These are phyloP conservation scores for Fraxinus latifolia DNA, from an alignment of 305 asterid genomes.

Conservation along the genomic window DNA sequence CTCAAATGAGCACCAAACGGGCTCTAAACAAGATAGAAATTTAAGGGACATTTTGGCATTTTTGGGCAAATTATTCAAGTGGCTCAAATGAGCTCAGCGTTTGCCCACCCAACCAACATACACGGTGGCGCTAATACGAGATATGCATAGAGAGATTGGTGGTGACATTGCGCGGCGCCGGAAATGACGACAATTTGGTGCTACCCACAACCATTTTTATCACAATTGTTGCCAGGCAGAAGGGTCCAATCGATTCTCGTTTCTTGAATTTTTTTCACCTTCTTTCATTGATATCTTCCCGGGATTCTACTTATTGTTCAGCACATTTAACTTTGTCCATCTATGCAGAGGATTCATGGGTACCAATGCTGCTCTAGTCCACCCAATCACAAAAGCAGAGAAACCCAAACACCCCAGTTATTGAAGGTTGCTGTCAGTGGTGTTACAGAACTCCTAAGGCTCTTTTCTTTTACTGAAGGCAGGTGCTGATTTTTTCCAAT, in stretches of 20 bases:
- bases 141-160: not conserved
- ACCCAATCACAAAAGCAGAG: slow-evolving; percentile 33
- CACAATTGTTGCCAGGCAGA: not conserved
- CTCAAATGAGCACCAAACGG: too few relatives aligned
- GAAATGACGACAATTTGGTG: slow-evolving; percentile 29
- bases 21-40: not conserved
- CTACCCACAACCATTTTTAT: slow-evolving; percentile 7
- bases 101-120: not conserved
- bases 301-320: not conserved
- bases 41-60: not conserved
- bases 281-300: not conserved
- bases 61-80: not conserved
- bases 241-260: not conserved
- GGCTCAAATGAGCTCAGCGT: not conserved
- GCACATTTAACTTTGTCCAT: not conserved
- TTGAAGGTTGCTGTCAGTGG: slow-evolving; percentile 61
- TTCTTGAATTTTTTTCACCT: not conserved
- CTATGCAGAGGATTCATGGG: slow-evolving; percentile 24
- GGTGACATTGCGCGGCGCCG: not conserved
- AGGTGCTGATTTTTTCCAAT: slow-evolving; percentile 25
- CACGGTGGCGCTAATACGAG: not conserved
- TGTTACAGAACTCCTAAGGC: slow-evolving; percentile 56
- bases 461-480: slow-evolving; percentile 38
- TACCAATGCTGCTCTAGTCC: slow-evolving; percentile 46
- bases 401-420: slow-evolving; percentile 48